phyloP scores from a whole-genome alignment of 805 yeast genomes.

The Grigorovia transvaalensis region DNA sequence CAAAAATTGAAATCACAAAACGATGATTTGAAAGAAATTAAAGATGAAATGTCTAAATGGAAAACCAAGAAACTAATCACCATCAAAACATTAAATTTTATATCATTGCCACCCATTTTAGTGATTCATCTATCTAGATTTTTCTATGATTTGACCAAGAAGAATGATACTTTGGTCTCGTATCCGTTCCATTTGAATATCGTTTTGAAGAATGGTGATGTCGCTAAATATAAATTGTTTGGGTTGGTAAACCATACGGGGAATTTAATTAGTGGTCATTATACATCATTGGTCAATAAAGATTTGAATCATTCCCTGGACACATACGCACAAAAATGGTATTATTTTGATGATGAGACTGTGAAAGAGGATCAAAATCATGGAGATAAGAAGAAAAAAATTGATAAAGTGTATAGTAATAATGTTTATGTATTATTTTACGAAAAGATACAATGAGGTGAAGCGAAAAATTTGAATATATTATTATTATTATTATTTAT shows the following conservation, averaged over 20 bases:
- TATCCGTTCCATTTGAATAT: constrained; percentile 49
- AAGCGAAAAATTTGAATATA: background rate
- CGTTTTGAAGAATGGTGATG: constrained; percentile 28
- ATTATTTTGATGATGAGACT: constrained; percentile 64
- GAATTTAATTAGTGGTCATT: constrained; percentile 62
- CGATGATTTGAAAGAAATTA: constrained; percentile 2
- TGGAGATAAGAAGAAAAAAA: constrained; percentile 34
- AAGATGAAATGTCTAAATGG: constrained; percentile 7
- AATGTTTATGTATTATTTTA: constrained; percentile 67
- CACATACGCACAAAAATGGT: constrained; percentile 44
- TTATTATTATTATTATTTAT: no score
- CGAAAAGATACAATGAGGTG: constrained; percentile 27
- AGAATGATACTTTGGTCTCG: constrained; percentile 39
- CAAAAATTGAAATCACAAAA: constrained; percentile 5
- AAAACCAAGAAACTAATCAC: constrained; percentile 30
- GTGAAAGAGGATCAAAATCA: constrained; percentile 37
- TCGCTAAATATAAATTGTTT: constrained; percentile 39
- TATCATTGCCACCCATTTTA: constrained; percentile 68
- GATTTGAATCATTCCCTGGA: constrained; percentile 29
- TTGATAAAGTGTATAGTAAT: constrained; percentile 35
- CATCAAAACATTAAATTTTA: constrained; percentile 60
- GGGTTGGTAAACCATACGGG: constrained; percentile 69
- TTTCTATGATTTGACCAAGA: constrained; percentile 43
- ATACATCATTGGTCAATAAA: constrained; percentile 55
- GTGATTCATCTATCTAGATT: constrained; percentile 83